A percentile compares a stretch with the other conserved stretches of the same genome.
Conservation (phyloP, 2,329 filamentous ascomycete genomes). For the Pseudocercospora eumusae region DNA sequence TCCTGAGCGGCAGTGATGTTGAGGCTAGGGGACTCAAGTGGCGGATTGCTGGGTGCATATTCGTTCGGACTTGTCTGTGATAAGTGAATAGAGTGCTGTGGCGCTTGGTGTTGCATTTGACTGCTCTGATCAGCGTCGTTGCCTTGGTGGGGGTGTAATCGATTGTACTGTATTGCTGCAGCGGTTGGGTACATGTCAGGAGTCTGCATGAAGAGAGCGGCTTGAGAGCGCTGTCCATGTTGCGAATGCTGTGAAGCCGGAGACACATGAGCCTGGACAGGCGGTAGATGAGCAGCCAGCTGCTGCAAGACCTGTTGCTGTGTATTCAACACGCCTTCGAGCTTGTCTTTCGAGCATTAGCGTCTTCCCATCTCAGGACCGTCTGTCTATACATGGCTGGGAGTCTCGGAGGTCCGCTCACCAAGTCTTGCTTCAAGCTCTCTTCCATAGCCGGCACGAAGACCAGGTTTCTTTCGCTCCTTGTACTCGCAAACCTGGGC, state of each 20-base stretch:
- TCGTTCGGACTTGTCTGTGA: conserved; percentile 25
- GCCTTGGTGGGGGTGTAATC: conserved; percentile 22
- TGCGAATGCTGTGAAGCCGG: conserved; percentile 35
- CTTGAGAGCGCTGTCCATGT: conserved; percentile 48
- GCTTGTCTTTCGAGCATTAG: conserved; percentile 43
- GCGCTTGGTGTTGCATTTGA: conserved; percentile 25
- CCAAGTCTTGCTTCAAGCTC: conserved; percentile 62
- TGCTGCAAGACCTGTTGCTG: conserved; percentile 52
- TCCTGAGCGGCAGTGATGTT: conserved; percentile 48
- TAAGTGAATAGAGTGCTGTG: conserved; percentile 26
- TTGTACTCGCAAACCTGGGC: conserved; percentile 67
- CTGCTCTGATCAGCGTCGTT: conserved; percentile 18
- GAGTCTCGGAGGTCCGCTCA: conserved; percentile 42
- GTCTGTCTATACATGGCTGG: background rate
- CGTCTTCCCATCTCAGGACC: background rate
- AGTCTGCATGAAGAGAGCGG: conserved; percentile 51
- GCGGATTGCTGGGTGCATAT: conserved; percentile 42
- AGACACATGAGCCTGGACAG: conserved; percentile 19
- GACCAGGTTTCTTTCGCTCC: conserved; percentile 69
- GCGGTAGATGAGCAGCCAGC: conserved; percentile 38
- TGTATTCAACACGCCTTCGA: conserved; percentile 47
- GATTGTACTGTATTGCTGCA: conserved; percentile 33
- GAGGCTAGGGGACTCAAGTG: conserved; percentile 61
- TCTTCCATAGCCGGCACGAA: conserved; percentile 55
- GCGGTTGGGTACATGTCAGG: conserved; percentile 41